These are phyloP conservation scores for Leishmania aethiopica DNA, from an alignment of 208 protist genomes.

Conservation along the genomic window DNA sequence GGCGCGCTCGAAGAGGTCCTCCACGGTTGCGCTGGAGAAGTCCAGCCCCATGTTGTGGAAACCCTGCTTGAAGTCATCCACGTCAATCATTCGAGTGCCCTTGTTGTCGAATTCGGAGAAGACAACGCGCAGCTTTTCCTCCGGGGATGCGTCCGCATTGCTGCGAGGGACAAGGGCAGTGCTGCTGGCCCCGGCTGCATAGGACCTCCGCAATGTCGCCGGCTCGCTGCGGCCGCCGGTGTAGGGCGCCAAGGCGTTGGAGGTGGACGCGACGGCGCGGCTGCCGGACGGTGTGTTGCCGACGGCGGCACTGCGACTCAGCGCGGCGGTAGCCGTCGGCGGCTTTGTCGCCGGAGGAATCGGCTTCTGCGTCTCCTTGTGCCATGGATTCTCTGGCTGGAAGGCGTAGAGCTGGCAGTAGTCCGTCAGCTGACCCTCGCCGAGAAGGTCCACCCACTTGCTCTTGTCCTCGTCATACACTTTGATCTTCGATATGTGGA, in stretches of 20 bases:
- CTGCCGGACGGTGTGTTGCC: conserved; percentile 15
- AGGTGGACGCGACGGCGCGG: conserved; percentile 27
- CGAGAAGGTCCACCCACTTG: conserved; percentile 86
- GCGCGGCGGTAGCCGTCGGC: conserved; percentile 34
- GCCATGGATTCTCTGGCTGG: conserved; percentile 90
- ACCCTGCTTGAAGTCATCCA: conserved; percentile 82
- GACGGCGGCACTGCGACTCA: conserved; percentile 20
- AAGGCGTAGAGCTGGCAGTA: conserved; percentile 92
- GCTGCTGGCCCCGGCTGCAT: conserved; percentile 21
- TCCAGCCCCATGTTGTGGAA: conserved; percentile 86
- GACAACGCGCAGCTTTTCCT: conserved; percentile 90
- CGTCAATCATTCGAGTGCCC: conserved; percentile 72
- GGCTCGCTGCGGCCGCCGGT: conserved; percentile 54
- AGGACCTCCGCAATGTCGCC: conserved; percentile 43
- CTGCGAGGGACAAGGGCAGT: conserved; percentile 68
- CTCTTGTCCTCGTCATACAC: conserved; percentile 89
- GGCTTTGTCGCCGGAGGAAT: conserved; percentile 86
- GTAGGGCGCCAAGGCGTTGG: conserved; percentile 65
- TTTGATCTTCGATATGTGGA: conserved; percentile 86
- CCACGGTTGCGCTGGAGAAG: conserved; percentile 85
- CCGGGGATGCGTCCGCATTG: conserved; percentile 60
- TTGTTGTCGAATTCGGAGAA: conserved; percentile 90
- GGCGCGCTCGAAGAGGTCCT: conserved; percentile 89
- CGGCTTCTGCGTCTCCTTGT: conserved; percentile 90
- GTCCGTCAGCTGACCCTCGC: conserved; percentile 78